These are phyloP conservation scores for Ploettnerulaceae sp. DNA, from an alignment of 2,329 filamentous ascomycete genomes.

Conservation along the genomic window DNA sequence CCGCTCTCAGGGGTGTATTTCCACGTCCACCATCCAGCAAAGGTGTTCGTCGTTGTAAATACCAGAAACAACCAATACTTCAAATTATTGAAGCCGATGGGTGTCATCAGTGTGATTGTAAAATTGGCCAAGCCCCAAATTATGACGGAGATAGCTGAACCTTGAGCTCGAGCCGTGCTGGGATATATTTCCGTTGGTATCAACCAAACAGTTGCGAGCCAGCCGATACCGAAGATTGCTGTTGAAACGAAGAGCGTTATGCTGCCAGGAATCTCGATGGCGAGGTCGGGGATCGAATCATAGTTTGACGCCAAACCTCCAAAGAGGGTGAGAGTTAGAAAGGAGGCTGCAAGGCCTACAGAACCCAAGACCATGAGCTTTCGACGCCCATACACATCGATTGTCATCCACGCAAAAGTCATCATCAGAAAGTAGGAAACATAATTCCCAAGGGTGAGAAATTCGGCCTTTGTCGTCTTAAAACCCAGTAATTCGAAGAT, in stretches of 20 bases:
- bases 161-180: slow-evolving; percentile 55
- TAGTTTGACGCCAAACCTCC: slow-evolving; percentile 43
- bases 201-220: slow-evolving; percentile 55
- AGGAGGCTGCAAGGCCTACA: slow-evolving; percentile 43
- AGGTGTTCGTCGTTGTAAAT: slow-evolving; percentile 47
- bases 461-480: slow-evolving; percentile 45
- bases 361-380: slow-evolving; percentile 50
- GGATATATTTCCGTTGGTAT: slow-evolving; percentile 59
- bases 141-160: slow-evolving; percentile 58
- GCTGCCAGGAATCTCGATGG: slow-evolving; percentile 46
- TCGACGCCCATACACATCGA: slow-evolving; percentile 51
- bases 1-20: slow-evolving; percentile 55
- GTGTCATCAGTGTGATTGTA: slow-evolving; percentile 51
- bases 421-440: slow-evolving; percentile 56
- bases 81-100: slow-evolving; percentile 56
- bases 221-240: slow-evolving; percentile 55
- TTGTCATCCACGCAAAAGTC: slow-evolving; percentile 56
- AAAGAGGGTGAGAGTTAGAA: slow-evolving; percentile 47
- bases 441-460: slow-evolving; percentile 56
- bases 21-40: slow-evolving; percentile 47
- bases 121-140: slow-evolving; percentile 52
- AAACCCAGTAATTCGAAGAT: slow-evolving; percentile 60
- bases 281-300: slow-evolving; percentile 37
- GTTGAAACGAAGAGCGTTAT: slow-evolving; percentile 52
- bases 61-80: slow-evolving; percentile 54